Evolutionary conservation across 2,329 filamentous ascomycete genomes (phyloP), one percentile per base, ranked within the genome.

Genomic region (Talaromyces sp.): DNA sequence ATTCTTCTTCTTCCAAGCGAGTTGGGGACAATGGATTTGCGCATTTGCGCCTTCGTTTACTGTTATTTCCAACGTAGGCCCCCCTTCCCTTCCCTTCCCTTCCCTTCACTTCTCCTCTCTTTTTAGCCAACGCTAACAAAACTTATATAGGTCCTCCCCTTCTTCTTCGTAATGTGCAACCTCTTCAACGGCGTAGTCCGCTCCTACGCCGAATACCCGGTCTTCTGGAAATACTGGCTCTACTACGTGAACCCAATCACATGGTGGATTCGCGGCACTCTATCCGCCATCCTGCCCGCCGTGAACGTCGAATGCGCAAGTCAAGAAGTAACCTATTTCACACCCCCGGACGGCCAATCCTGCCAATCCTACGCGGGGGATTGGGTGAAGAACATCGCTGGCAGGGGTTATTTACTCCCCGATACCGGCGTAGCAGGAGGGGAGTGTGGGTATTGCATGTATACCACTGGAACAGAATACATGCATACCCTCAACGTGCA

Each of bases 1-100:
- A 0, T 91, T 91, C 75, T 90, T 85, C 77, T 71, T 92, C 7
- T 92, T 91, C 79, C 82, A 86, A 70, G 82, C 81, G 33, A 85
- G 80, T 63, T 92, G 86, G 89, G 90, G 88, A 19, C 89, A 91
- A 69, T 93, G 88, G 88, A 90, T 94, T 64, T 89, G 86, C 62
- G 89, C 90, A 0, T 91, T 91, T 71, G 88, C 89, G 0, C 89
- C 89, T 0, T 86, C 80, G 40, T 91, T 91, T 74, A 89, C 88
- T 0, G 87, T 91, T 62, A 90, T 92, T 63, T 84, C 84, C 43
- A 91, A 92, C 67, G 71, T 70, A 57, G 60, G 58, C 39, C 6
- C 28, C 13, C 31, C 6, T 5, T 21, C 5, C 21, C 10, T 28
- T 21, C 19, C 17, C 17, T 3, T 9, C 13, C 13, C 15, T 28